Percentiles rank a stretch among this genome's conserved stretches.
Evolutionary conservation across 352 stramenopile species (phyloP).

Genomic region (Thalassiosira hispida): DNA sequence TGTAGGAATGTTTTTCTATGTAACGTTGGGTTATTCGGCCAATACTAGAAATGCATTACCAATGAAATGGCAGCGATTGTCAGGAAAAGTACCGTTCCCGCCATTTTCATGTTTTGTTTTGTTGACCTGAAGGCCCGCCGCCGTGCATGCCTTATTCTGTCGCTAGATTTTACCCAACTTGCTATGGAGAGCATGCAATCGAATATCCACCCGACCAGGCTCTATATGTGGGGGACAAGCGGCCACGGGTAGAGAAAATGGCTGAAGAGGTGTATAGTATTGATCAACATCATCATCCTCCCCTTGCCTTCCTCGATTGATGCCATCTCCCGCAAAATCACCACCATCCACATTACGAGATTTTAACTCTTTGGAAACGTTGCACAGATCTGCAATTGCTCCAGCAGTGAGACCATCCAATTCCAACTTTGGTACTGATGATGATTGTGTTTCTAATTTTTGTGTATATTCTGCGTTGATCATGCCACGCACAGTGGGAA

Average conservation of each 20-base stretch:
- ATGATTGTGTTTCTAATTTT: neutral
- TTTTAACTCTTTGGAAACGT: conserved; percentile 44
- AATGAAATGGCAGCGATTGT: too few relatives aligned
- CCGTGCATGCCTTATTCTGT: neutral
- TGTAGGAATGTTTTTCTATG: too few relatives aligned
- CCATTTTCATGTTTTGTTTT: too few relatives aligned
- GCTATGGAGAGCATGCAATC: conserved; percentile 50
- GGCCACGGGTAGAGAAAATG: conserved; percentile 41
- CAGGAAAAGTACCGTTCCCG: too few relatives aligned
- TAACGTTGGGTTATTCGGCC: too few relatives aligned
- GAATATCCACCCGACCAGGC: conserved; percentile 52
- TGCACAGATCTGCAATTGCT: conserved; percentile 48
- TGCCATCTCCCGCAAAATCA: conserved; percentile 12
- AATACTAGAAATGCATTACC: too few relatives aligned
- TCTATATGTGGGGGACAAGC: conserved; percentile 49
- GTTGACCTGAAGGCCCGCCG: too few relatives aligned
- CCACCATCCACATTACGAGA: conserved; percentile 25
- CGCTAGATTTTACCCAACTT: conserved; percentile 47
- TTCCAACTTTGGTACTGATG: conserved; percentile 36
- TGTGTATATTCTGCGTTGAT: conserved; percentile 46
- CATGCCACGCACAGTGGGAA: conserved; percentile 51
- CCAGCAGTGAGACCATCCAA: conserved; percentile 50
- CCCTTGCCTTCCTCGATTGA: neutral
- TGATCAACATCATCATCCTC: conserved; percentile 37
- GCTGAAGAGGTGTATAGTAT: conserved; percentile 52